Evolutionary conservation across 148 eudicot genomes (phyloP).

Genomic region (Bassia scoparia): DNA sequence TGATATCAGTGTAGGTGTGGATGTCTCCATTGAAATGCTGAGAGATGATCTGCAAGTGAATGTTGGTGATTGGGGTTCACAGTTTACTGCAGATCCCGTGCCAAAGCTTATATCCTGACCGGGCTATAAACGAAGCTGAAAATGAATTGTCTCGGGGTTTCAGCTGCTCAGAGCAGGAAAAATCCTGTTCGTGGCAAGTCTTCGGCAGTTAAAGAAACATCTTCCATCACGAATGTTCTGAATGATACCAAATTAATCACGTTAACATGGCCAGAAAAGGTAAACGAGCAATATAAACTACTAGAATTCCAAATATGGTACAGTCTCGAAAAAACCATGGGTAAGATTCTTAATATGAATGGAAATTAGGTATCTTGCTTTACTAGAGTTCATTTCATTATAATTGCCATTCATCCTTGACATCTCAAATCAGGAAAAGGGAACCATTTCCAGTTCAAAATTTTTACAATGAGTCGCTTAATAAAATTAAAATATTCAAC

Average conservation of each 20-base stretch:
- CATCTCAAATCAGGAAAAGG: background rate
- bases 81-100: slow-evolving; percentile 35
- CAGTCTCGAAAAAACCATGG: background rate
- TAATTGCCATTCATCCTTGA: background rate
- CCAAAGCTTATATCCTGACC: slow-evolving; percentile 73
- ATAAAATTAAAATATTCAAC: background rate
- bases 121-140: slow-evolving; percentile 42
- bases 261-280: background rate
- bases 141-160: slow-evolving; percentile 31
- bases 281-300: background rate
- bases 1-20: slow-evolving; percentile 37
- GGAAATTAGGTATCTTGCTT: background rate
- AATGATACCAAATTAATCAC: slow-evolving; percentile 9
- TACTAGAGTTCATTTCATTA: background rate
- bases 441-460: background rate
- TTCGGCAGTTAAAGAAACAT: slow-evolving; percentile 22
- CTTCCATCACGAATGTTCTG: slow-evolving; percentile 67
- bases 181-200: slow-evolving; percentile 22
- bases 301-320: background rate
- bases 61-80: slow-evolving; percentile 44
- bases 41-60: slow-evolving; percentile 60
- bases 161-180: slow-evolving; percentile 28
- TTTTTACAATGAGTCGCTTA: background rate
- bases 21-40: slow-evolving; percentile 56
- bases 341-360: background rate